Conservation (phyloP, 1,139 yeast genomes). For the Lodderomyces metapsilosis region DNA sequence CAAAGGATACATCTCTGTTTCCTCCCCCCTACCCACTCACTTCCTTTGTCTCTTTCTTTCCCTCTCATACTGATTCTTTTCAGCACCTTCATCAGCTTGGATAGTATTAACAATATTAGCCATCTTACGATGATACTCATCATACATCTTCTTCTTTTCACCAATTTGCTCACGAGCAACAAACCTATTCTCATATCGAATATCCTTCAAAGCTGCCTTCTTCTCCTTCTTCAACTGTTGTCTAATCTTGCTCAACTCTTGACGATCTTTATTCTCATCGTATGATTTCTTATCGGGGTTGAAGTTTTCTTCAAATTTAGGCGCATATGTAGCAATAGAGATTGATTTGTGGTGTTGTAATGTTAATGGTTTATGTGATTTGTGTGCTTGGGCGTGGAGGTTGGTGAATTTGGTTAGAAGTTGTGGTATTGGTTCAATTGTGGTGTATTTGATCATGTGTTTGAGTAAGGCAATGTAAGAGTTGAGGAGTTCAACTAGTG, state of each 20-base stretch:
- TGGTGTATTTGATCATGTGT: slow-evolving; percentile 38
- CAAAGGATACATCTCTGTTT: too few relatives aligned
- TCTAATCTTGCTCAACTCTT: slow-evolving; percentile 78
- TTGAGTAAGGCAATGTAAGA: slow-evolving; percentile 31
- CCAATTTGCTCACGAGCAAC: slow-evolving; percentile 81
- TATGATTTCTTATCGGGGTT: slow-evolving; percentile 93
- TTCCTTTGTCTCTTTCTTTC: slow-evolving; percentile 64
- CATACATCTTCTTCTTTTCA: slow-evolving; percentile 72
- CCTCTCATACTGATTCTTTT: slow-evolving; percentile 84
- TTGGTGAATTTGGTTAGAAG: slow-evolving; percentile 43
- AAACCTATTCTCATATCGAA: slow-evolving; percentile 85
- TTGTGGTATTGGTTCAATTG: slow-evolving; percentile 11
- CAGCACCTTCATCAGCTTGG: slow-evolving; percentile 91
- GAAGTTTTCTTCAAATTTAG: slow-evolving; percentile 93
- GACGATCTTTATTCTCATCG: slow-evolving; percentile 78
- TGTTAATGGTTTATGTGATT: slow-evolving; percentile 68
- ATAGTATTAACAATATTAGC: slow-evolving; percentile 81
- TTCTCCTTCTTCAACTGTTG: slow-evolving; percentile 88
- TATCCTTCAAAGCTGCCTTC: slow-evolving; percentile 83
- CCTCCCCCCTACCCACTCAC: background rate
- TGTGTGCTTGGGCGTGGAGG: slow-evolving; percentile 35
- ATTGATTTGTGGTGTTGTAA: slow-evolving; percentile 85
- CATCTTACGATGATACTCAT: slow-evolving; percentile 87
- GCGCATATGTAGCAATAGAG: slow-evolving; percentile 82
- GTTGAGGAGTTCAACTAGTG: slow-evolving; percentile 57